These are phyloP conservation scores for Dimocarpus longan DNA, from an alignment of 345 rosid species.

Conservation along the genomic window DNA sequence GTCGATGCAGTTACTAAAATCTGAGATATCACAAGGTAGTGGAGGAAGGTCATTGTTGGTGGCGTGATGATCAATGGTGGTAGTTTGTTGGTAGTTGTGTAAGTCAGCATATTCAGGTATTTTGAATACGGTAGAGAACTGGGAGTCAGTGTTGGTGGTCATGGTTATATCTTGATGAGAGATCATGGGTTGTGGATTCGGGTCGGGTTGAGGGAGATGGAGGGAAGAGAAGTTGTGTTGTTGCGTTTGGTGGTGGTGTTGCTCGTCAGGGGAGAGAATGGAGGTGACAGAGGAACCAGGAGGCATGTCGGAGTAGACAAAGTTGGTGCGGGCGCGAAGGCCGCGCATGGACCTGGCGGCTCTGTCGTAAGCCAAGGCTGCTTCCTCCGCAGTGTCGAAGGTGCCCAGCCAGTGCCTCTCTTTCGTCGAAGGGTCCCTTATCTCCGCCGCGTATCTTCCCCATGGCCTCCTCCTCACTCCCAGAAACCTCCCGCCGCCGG, in stretches of 20 bases:
- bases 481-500: conserved; percentile 48
- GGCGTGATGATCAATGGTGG: not conserved
- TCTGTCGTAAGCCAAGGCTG: conserved; percentile 81
- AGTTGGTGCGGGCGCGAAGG: conserved; percentile 73
- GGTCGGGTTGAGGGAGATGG: conserved; percentile 19
- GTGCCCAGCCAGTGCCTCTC: conserved; percentile 92
- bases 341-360: conserved; percentile 88
- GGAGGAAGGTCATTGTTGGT: conserved; percentile 52
- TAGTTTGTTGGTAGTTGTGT: conserved; percentile 4
- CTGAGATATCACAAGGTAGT: conserved; percentile 40
- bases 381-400: conserved; percentile 83
- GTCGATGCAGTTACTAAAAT: conserved; percentile 11
- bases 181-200: conserved; percentile 26
- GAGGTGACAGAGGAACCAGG: conserved; percentile 75
- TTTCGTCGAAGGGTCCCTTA: conserved; percentile 79
- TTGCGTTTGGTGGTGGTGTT: conserved; percentile 15
- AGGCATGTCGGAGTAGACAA: conserved; percentile 81
- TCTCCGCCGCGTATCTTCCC: conserved; percentile 89
- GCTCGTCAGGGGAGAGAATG: conserved; percentile 68
- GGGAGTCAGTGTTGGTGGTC: not conserved
- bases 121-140: conserved; percentile 16
- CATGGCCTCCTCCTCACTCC: conserved; percentile 87
- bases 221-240: conserved; percentile 21
- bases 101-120: not conserved
- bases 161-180: conserved; percentile 20